These are phyloP conservation scores for Candida labiduridarum DNA, from an alignment of 1,139 yeast genomes.

Conservation along the genomic window DNA sequence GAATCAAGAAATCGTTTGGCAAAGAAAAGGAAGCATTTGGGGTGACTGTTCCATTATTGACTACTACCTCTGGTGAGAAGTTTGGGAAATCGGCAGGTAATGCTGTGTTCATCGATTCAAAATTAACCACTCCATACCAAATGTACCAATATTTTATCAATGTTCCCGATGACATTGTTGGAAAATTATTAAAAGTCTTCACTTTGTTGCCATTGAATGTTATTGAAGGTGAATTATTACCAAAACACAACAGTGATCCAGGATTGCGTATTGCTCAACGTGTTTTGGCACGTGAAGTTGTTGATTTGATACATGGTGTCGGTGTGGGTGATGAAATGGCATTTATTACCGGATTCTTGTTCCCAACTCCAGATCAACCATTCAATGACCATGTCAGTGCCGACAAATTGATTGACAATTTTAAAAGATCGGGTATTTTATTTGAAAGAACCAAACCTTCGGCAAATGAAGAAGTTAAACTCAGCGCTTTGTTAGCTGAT, in stretches of 20 bases:
- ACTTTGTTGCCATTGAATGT: conserved; percentile 71
- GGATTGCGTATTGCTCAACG: conserved; percentile 72
- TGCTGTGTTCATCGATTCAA: conserved; percentile 82
- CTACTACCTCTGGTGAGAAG: conserved; percentile 89
- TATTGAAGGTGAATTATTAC: conserved; percentile 54
- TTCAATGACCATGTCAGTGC: conserved; percentile 51
- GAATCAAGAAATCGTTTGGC: conserved; percentile 43
- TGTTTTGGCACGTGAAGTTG: conserved; percentile 78
- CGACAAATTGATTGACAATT: conserved; percentile 57
- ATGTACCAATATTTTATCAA: conserved; percentile 85
- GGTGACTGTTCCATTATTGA: conserved; percentile 84
- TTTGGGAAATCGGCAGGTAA: conserved; percentile 98
- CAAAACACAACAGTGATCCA: conserved; percentile 58
- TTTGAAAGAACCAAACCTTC: conserved; percentile 26
- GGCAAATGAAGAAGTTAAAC: conserved; percentile 31
- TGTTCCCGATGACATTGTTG: conserved; percentile 77
- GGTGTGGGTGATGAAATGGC: conserved; percentile 73
- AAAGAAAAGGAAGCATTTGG: conserved; percentile 54
- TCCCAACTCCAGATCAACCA: conserved; percentile 59
- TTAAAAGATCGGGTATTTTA: conserved; percentile 64
- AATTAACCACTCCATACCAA: conserved; percentile 76
- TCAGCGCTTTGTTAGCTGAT: conserved; percentile 43
- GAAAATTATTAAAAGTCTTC: conserved; percentile 68
- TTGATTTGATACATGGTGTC: conserved; percentile 83
- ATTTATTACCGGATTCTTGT: conserved; percentile 63